Percentiles rank a stretch among this genome's conserved stretches.
These are phyloP conservation scores for Lichtheimia ramosa DNA, from an alignment of 371 early-diverging fungal species.

Conservation along the genomic window DNA sequence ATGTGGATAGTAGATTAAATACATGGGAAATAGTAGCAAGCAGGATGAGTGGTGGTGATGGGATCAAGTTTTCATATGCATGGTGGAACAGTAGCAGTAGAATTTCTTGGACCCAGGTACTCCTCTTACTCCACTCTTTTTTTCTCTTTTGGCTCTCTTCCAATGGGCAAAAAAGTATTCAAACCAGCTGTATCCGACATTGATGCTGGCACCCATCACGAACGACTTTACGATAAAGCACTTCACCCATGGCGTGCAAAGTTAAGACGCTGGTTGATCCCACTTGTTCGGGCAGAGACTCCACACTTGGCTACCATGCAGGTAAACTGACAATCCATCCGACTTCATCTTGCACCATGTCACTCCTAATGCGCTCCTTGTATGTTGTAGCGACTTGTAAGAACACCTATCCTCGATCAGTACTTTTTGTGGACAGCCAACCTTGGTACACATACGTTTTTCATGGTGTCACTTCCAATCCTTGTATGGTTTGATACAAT, in stretches of 20 bases:
- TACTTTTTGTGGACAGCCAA: conserved; percentile 66
- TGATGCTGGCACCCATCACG: conserved; percentile 52
- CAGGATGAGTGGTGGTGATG: too few species aligned
- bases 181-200: conserved; percentile 35
- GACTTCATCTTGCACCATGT: neutral
- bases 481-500: conserved; percentile 73
- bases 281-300: conserved; percentile 56
- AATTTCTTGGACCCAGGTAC: too few species aligned
- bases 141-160: neutral
- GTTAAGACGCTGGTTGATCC: conserved; percentile 51
- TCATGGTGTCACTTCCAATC: conserved; percentile 68
- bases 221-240: conserved; percentile 45
- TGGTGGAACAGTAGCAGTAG: too few species aligned
- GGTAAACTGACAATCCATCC: conserved; percentile 31
- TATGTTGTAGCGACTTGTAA: conserved; percentile 28
- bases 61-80: too few species aligned
- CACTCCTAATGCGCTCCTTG: neutral
- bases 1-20: too few species aligned
- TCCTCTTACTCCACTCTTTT: neutral
- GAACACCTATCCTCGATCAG: conserved; percentile 52
- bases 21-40: too few species aligned
- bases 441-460: conserved; percentile 76
- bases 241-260: conserved; percentile 46
- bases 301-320: conserved; percentile 57
- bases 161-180: conserved; percentile 40